These are phyloP conservation scores for Diutina mesorugosa DNA, from an alignment of 1,139 yeast genomes.

Conservation along the genomic window DNA sequence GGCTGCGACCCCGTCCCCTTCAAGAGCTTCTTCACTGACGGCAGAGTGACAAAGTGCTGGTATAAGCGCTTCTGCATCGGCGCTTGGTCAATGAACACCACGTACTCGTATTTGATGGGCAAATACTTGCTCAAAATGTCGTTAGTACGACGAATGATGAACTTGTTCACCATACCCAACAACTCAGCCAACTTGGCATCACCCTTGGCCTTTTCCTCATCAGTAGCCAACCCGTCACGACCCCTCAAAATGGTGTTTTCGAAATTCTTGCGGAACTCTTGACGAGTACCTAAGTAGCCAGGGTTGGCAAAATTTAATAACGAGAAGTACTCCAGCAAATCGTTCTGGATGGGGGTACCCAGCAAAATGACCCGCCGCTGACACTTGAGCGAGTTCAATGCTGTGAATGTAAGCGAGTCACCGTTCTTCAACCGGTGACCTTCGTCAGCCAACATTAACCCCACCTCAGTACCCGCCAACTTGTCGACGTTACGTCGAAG, in stretches of 20 bases:
- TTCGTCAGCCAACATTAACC: conserved; percentile 86
- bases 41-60: conserved; percentile 65
- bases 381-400: conserved; percentile 72
- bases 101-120: conserved; percentile 94
- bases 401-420: conserved; percentile 84
- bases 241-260: conserved; percentile 75
- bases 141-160: conserved; percentile 90
- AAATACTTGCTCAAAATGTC: conserved; percentile 87
- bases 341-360: conserved; percentile 97
- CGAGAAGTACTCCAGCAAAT: conserved; percentile 88
- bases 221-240: conserved; percentile 84
- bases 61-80: conserved; percentile 68
- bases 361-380: conserved; percentile 83
- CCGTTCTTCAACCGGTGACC: conserved; percentile 95
- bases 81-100: conserved; percentile 73
- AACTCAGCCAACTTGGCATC: conserved; percentile 59
- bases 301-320: conserved; percentile 89
- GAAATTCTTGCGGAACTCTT: conserved; percentile 73
- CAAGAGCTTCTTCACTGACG: conserved; percentile 60
- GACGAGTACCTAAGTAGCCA: conserved; percentile 74
- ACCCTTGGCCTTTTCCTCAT: conserved; percentile 62
- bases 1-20: conserved; percentile 48
- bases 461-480: conserved; percentile 69
- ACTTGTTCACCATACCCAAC: conserved; percentile 68
- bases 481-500: conserved; percentile 75